A percentile compares a stretch with the other conserved stretches of the same genome.
Evolutionary conservation across 2,329 filamentous ascomycete species (phyloP).

Genomic region (Trichoderma pleuroti): DNA sequence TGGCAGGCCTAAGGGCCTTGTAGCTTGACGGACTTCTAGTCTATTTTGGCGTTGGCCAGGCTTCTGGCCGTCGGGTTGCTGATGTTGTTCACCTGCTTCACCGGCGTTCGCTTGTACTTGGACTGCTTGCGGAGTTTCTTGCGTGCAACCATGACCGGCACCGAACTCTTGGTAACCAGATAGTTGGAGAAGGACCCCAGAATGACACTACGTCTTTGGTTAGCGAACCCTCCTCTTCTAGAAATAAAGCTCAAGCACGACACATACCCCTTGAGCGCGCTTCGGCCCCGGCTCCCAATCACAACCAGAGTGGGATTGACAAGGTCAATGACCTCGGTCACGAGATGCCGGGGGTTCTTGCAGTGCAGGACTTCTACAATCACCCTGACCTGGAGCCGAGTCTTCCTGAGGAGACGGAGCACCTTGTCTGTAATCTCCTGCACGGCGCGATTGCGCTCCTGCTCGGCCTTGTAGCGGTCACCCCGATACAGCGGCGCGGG

Average conservation of each 20-base stretch:
- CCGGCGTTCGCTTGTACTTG: conserved; percentile 66
- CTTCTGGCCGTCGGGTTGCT: conserved; percentile 63
- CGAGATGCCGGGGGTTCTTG: conserved; percentile 94
- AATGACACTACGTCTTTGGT: conserved; percentile 64
- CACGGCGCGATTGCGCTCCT: conserved; percentile 77
- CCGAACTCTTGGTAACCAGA: conserved; percentile 91
- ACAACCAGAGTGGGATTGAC: conserved; percentile 90
- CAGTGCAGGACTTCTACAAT: conserved; percentile 97
- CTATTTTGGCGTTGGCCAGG: conserved; percentile 71
- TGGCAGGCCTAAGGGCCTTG: background rate
- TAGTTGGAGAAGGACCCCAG: conserved; percentile 97
- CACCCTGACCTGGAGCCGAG: conserved; percentile 84
- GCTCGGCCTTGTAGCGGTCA: conserved; percentile 61
- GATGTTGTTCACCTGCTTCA: conserved; percentile 79
- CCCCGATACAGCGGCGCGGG: conserved; percentile 47
- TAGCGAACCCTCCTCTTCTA: conserved; percentile 26
- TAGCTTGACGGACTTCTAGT: conserved; percentile 42
- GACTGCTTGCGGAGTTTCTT: conserved; percentile 85
- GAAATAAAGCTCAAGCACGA: conserved; percentile 17
- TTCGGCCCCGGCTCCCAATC: conserved; percentile 84
- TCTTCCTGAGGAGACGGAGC: conserved; percentile 83
- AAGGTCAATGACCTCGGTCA: conserved; percentile 94
- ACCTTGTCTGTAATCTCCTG: conserved; percentile 80
- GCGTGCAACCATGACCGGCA: conserved; percentile 95
- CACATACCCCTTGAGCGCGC: conserved; percentile 84